Base-by-base conservation (phyloP, 495 filamentous ascomycete genomes). In the Cercophora scortea region DNA sequence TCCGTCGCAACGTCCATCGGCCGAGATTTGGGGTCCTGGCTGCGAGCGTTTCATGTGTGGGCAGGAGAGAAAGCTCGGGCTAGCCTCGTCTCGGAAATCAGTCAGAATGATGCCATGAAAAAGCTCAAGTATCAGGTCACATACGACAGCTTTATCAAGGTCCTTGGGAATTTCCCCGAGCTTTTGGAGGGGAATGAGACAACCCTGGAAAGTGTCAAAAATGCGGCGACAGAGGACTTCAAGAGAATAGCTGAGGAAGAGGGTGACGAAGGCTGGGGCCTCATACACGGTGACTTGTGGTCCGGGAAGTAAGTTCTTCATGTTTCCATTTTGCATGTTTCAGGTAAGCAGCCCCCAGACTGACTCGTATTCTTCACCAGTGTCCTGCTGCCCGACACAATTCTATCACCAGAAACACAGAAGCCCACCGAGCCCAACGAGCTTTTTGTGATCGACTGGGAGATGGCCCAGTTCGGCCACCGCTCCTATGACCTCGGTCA, bases 221-320 rank as follows among this genome's bases (percentile, higher is more conserved):
- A 44, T 3, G 53, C 57, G 17, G 69, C 69, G 0, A 56, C 52
- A 0, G 52, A 51, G 2, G 73, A 77, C 48, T 51, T 77, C 36
- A 50, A 49, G 17, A 50, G 47, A 15, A 16, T 33, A 8, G 39
- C 9, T 5, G 12, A 42, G 7, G 38, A 11, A 6, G 48, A 51
- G 4, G 44, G 55, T 3, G 19, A 51, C 8, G 2, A 4, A 15
- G 11, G 39, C 6, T 53, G 55, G 49, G 53, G 60, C 1, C 45
- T 76, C 3, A 78, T 81, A 35, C 80, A 82, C 60, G 79, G 79
- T 3, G 79, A 81, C 53, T 79, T 80, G 46, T 83, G 79, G 75
- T 70, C 71, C 15, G 78, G 78, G 9, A 82, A 82, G 63, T 66
- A 55, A 6, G 62, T 48, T n/a, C 45, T 49, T 11, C 36, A 6